phyloP scores from a whole-genome alignment of 2,329 filamentous ascomycete genomes.

The Colletotrichum plurivorum region DNA sequence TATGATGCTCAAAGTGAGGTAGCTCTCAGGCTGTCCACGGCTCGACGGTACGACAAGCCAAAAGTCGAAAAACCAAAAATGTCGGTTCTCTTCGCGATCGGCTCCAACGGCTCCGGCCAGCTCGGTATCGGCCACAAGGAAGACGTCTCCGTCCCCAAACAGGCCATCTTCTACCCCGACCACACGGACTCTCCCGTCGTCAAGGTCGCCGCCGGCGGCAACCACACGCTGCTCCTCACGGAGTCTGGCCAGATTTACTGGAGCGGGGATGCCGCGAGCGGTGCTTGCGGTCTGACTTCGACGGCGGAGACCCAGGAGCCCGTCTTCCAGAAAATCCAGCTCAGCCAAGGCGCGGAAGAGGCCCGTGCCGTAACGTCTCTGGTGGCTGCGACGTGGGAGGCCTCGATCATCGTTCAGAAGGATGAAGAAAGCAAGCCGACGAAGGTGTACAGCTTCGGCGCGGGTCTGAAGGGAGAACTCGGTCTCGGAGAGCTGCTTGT shows the following conservation, averaged over 20 bases:
- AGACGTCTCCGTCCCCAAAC: constrained; percentile 77
- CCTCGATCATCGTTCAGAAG: constrained; percentile 72
- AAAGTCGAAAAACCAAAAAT: constrained; percentile 48
- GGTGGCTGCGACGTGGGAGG: constrained; percentile 84
- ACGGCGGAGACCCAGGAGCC: constrained; percentile 47
- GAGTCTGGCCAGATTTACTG: constrained; percentile 72
- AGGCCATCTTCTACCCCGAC: constrained; percentile 68
- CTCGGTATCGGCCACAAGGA: constrained; percentile 79
- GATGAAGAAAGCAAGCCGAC: constrained; percentile 60
- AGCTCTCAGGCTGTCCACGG: neutral
- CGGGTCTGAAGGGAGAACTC: constrained; percentile 79
- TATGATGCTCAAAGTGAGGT: neutral
- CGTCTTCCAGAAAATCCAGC: constrained; percentile 56
- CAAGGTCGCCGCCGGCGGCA: constrained; percentile 77
- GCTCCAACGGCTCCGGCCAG: constrained; percentile 84
- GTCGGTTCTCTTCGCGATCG: constrained; percentile 75
- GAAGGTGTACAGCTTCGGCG: constrained; percentile 74
- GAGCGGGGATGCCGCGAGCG: constrained; percentile 71
- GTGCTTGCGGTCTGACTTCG: constrained; percentile 65
- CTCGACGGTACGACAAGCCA: neutral
- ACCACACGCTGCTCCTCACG: constrained; percentile 86
- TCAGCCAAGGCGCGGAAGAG: constrained; percentile 48
- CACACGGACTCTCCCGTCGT: constrained; percentile 53
- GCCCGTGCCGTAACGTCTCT: constrained; percentile 51
- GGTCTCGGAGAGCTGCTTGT: constrained; percentile 71